Evolutionary conservation across 1,139 yeast genomes (phyloP), one percentile per base, ranked within the genome.

Genomic region (Kluyveromyces sp.): DNA sequence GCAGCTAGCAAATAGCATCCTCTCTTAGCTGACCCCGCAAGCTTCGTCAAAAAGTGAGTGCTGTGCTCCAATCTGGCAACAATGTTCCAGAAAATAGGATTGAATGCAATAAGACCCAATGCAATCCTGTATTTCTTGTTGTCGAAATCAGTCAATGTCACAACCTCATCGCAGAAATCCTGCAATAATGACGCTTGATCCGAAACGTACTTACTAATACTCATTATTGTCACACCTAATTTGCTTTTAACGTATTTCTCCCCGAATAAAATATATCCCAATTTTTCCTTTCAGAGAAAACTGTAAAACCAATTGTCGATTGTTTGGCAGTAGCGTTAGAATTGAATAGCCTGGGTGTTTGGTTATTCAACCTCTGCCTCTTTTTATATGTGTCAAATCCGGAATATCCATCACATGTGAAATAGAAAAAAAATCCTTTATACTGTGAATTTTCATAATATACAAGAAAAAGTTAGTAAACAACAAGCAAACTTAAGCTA

Each of bases 1-100:
- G 75, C 50, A 0, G 98, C 97, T 52, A 92, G 74, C 7, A 79
- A 56, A 64, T 92, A 92, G 67, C 97, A 94, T 2, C 97, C 98
- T 29, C 67, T 65, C 48, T 73, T 76, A 36, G 88, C 78, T 43
- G 89, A 84, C 32, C 81, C 78, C 3, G 83, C 74, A 31, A 85
- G 52, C 60, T 84, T 86, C 41, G 97, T 86, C 48, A 90, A 67
- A 46, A 82, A 61, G 57, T 84, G 83, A 31, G 86, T 79, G 50
- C 78, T 78, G 72, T 87, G 87, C 64, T 92, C 97, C 51, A 77
- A 60, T 58, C 97, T 76, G 7, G 98, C 98, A 30, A 79, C 95
- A 48, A 84, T 75, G 66, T 92, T 92, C 98, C 98, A 92, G 64
- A 89, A 90, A 33, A 86, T 77, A 15, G 98, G 98, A 64, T 92